Evolutionary conservation across 441 rosid genomes (phyloP).

Genomic region (Gossypium aridum): DNA sequence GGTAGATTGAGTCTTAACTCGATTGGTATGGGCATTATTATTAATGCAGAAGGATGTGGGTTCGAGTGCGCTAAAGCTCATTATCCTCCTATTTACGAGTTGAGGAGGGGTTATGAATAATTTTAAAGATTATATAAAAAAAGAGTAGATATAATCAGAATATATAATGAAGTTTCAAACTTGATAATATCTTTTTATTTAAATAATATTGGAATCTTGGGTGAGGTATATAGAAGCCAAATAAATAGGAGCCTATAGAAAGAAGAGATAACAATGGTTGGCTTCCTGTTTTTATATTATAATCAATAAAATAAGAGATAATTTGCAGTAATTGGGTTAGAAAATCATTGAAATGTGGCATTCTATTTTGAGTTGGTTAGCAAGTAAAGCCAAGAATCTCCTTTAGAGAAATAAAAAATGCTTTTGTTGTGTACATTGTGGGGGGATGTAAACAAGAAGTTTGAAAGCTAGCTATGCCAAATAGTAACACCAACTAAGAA

Average conservation of each 20-base stretch:
- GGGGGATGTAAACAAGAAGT: background rate
- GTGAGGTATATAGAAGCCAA: background rate
- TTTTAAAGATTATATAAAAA: no score
- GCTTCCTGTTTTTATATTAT: background rate
- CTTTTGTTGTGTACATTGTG: background rate
- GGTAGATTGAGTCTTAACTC: fast-evolving
- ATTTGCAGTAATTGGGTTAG: background rate
- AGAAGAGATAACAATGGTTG: background rate
- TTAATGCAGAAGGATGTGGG: fast-evolving
- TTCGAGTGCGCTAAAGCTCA: no score
- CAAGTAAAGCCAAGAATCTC: constrained; percentile 15
- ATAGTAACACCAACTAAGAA: background rate
- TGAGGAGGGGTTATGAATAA: fast-evolving
- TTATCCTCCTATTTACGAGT: no score
- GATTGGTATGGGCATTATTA: fast-evolving
- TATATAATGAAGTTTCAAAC: no score
- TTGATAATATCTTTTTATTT: background rate
- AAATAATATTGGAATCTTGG: background rate
- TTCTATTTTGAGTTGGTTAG: background rate
- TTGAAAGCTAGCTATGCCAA: background rate
- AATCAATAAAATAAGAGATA: background rate
- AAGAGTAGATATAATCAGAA: no score
- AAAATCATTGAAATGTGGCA: background rate
- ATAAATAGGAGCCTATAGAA: background rate
- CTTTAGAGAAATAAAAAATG: background rate